Conservation (phyloP, 1,139 yeast genomes). For the Tardiomyces digboiensis region DNA sequence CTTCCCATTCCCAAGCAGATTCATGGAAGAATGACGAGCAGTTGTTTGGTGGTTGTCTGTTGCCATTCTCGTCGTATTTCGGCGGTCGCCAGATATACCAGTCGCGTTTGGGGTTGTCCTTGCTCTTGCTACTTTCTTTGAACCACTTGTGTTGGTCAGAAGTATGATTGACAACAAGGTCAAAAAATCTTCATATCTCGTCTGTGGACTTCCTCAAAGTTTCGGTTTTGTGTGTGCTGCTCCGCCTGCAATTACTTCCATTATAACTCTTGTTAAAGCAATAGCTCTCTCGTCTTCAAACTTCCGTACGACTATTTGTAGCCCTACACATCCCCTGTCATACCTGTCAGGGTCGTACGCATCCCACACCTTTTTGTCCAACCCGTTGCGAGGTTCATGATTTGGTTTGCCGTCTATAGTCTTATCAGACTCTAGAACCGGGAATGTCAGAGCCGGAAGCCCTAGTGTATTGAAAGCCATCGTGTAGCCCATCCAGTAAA, state of each 20-base stretch:
- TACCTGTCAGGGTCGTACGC: constrained; percentile 36
- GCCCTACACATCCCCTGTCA: constrained; percentile 42
- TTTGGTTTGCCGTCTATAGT: constrained; percentile 21
- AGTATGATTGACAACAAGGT: constrained; percentile 51
- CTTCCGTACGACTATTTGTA: constrained; percentile 41
- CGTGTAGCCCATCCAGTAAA: constrained; percentile 27
- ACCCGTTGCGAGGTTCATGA: constrained; percentile 20
- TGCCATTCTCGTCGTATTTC: constrained; percentile 37
- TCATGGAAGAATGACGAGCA: constrained; percentile 38
- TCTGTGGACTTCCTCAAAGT: constrained; percentile 37
- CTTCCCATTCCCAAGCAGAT: constrained; percentile 50
- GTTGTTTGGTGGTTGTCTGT: constrained; percentile 47
- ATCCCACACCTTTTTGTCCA: constrained; percentile 21
- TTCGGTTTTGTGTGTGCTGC: too few relatives aligned
- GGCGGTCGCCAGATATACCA: constrained; percentile 55
- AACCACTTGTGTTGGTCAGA: constrained; percentile 50
- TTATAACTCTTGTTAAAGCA: constrained; percentile 27
- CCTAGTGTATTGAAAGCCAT: constrained; percentile 32
- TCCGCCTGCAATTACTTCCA: too few relatives aligned
- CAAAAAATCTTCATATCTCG: constrained; percentile 46
- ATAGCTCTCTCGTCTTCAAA: constrained; percentile 45
- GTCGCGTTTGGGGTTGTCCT: constrained; percentile 45
- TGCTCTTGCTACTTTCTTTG: constrained; percentile 42
- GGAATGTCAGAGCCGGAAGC: constrained; percentile 37
- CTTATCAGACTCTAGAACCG: constrained; percentile 35